phyloP scores from a whole-genome alignment of 192 early-diverging fungal genomes.

The Entomortierella beljakovae region DNA sequence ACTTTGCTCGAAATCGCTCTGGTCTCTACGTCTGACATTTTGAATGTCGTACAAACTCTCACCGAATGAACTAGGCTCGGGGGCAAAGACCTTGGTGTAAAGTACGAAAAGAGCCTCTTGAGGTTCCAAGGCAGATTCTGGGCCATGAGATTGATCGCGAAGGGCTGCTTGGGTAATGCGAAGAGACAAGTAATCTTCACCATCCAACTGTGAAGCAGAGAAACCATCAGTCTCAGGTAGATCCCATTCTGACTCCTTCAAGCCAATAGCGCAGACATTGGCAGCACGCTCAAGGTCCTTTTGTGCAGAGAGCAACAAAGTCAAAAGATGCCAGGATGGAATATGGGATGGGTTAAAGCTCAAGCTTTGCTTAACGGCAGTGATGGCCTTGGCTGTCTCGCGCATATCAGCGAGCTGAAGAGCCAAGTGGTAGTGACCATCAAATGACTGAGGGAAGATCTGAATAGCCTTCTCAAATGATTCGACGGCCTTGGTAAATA shows the following conservation, averaged over 20 bases:
- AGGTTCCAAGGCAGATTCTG: constrained; percentile 62
- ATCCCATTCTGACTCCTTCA: constrained; percentile 67
- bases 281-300: constrained; percentile 73
- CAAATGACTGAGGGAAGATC: constrained; percentile 61
- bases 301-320: constrained; percentile 73
- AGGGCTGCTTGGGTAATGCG: constrained; percentile 71
- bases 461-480: constrained; percentile 65
- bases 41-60: constrained; percentile 53
- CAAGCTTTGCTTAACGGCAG: constrained; percentile 65
- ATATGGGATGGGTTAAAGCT: constrained; percentile 64
- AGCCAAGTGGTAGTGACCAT: constrained; percentile 74
- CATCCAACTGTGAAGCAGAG: constrained; percentile 56
- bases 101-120: constrained; percentile 73
- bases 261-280: constrained; percentile 70
- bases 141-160: constrained; percentile 62
- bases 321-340: constrained; percentile 81
- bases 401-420: constrained; percentile 77
- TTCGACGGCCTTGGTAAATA: constrained; percentile 69
- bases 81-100: constrained; percentile 65
- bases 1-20: constrained; percentile 2
- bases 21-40: constrained; percentile 27
- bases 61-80: constrained; percentile 34
- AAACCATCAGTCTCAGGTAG: constrained; percentile 31
- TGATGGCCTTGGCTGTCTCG: constrained; percentile 67
- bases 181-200: constrained; percentile 69